Evolutionary conservation across 2,329 filamentous ascomycete genomes (phyloP).

Genomic region (Sclerotinia sclerotiorum): DNA sequence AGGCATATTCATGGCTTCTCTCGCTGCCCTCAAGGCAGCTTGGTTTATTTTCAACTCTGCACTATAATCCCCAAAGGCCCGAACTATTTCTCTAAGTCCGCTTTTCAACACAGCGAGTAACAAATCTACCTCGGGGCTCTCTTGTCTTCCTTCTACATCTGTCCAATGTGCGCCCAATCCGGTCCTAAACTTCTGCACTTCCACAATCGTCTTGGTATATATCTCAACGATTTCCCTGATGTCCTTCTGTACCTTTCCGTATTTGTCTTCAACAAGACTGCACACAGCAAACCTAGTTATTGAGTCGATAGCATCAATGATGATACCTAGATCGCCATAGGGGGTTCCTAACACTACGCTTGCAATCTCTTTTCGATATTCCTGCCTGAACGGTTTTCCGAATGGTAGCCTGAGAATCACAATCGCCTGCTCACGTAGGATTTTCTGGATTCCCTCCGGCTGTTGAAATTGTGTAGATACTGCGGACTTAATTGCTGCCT

Average conservation of each 20-base stretch:
- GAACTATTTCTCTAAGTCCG: slow-evolving; percentile 64
- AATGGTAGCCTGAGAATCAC: slow-evolving; percentile 49
- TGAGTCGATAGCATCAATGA: slow-evolving; percentile 70
- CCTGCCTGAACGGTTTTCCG: slow-evolving; percentile 68
- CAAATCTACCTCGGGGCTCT: slow-evolving; percentile 67
- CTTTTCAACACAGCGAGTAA: slow-evolving; percentile 64
- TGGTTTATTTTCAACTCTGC: slow-evolving; percentile 66
- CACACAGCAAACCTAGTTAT: slow-evolving; percentile 68
- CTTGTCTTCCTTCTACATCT: slow-evolving; percentile 58
- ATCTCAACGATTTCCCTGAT: slow-evolving; percentile 72
- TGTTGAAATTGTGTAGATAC: slow-evolving; percentile 6
- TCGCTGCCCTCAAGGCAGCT: slow-evolving; percentile 71
- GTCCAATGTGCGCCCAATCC: slow-evolving; percentile 72
- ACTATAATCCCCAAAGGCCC: slow-evolving; percentile 73
- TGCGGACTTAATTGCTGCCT: slow-evolving; percentile 6
- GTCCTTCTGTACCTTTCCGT: slow-evolving; percentile 81
- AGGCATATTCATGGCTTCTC: slow-evolving; percentile 51
- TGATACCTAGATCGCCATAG: slow-evolving; percentile 65
- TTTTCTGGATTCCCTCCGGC: not conserved
- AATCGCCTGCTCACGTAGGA: slow-evolving; percentile 16
- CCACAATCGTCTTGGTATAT: slow-evolving; percentile 66
- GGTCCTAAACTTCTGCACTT: slow-evolving; percentile 66
- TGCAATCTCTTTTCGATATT: slow-evolving; percentile 63
- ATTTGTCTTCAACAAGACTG: slow-evolving; percentile 77
- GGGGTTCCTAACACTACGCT: slow-evolving; percentile 72